phyloP scores from a whole-genome alignment of 2,329 filamentous ascomycete genomes.

The Ceratocystis albifundus region DNA sequence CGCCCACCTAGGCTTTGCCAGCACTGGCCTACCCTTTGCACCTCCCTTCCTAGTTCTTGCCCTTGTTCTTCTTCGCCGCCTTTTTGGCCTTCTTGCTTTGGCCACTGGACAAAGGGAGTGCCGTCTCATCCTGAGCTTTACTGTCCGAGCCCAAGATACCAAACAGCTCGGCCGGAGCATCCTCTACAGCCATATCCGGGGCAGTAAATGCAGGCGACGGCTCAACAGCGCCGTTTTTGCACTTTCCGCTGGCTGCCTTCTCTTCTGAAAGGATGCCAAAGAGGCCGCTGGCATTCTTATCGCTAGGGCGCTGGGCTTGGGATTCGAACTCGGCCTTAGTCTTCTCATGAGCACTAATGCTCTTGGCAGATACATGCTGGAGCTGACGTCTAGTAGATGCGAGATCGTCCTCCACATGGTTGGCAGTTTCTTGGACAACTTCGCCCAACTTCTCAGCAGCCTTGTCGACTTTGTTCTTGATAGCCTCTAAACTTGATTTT shows the following conservation, averaged over 20 bases:
- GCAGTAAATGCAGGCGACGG: not conserved
- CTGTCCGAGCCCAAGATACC: conserved; percentile 14
- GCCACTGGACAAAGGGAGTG: not conserved
- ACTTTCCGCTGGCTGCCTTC: not conserved
- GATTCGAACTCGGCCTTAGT: conserved; percentile 10
- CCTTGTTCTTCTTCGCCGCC: conserved; percentile 15
- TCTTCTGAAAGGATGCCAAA: conserved; percentile 16
- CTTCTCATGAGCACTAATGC: conserved; percentile 7
- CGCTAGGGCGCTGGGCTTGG: not conserved
- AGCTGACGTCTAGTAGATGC: not conserved
- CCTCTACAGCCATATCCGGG: not conserved
- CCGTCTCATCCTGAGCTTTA: not conserved
- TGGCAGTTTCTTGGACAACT: conserved; percentile 12
- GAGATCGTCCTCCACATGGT: conserved; percentile 12
- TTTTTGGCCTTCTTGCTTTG: conserved; percentile 19
- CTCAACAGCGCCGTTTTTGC: not conserved
- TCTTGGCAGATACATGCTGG: conserved; percentile 1
- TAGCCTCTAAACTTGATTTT: conserved; percentile 7
- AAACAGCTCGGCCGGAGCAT: conserved; percentile 14
- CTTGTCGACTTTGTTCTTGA: conserved; percentile 13
- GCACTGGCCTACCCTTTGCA: too few relatives aligned
- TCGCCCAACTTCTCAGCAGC: conserved; percentile 14
- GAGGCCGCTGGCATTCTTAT: conserved; percentile 8
- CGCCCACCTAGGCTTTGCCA: too few relatives aligned
- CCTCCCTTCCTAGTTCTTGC: conserved; percentile 12